These are phyloP conservation scores for Termitomyces sp. DNA, from an alignment of 768 basidiomycete species.

Conservation along the genomic window DNA sequence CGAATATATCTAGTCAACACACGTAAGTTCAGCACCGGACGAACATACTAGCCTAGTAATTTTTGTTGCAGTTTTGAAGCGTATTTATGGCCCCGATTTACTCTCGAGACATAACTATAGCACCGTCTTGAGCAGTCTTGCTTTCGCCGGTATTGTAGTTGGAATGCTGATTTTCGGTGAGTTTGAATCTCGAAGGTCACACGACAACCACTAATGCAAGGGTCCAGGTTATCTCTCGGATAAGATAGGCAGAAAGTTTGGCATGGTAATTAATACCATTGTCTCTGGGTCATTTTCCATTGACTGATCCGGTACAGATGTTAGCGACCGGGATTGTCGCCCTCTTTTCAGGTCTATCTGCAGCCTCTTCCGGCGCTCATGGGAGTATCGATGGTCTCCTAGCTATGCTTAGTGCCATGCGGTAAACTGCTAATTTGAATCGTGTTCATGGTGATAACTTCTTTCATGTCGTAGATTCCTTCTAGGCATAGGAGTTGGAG, in stretches of 20 bases:
- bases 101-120: conserved; percentile 55
- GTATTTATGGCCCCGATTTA: conserved; percentile 60
- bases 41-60: neutral
- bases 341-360: conserved; percentile 79
- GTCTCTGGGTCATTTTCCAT: neutral
- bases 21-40: conserved; percentile 36
- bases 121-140: conserved; percentile 60
- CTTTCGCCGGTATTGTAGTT: conserved; percentile 83
- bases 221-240: conserved; percentile 69
- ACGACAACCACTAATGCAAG: neutral
- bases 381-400: conserved; percentile 67
- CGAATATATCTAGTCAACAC: conserved; percentile 40
- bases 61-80: conserved; percentile 51
- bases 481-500: no score
- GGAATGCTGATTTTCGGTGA: conserved; percentile 78
- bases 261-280: conserved; percentile 59
- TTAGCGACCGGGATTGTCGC: conserved; percentile 79
- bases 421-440: conserved; percentile 36
- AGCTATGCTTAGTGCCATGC: conserved; percentile 74
- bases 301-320: conserved; percentile 47
- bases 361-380: conserved; percentile 78
- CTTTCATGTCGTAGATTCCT: conserved; percentile 54
- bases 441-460: neutral
- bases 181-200: conserved; percentile 1
- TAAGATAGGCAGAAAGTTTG: conserved; percentile 82